Evolutionary conservation across 441 rosid genomes (phyloP).

Genomic region (Pelargonium cotyledonis): DNA sequence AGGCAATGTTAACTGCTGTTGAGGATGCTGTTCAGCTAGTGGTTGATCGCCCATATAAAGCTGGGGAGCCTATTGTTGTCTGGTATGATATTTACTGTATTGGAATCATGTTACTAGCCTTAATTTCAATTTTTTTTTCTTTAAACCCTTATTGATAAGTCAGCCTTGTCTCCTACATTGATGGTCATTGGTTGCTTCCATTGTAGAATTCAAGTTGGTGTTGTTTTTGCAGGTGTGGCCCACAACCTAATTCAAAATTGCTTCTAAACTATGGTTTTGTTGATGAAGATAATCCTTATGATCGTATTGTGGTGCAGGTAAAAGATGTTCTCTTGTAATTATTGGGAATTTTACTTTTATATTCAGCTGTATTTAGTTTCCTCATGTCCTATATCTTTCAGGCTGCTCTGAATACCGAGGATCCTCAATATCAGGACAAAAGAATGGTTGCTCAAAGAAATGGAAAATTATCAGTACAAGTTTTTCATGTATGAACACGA

Average conservation of each 20-base stretch:
- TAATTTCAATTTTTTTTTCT: conserved; percentile 13
- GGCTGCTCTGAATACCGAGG: conserved; percentile 91
- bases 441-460: conserved; percentile 95
- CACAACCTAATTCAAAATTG: conserved; percentile 86
- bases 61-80: conserved; percentile 83
- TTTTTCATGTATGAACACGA: conserved; percentile 50
- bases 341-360: conserved; percentile 12
- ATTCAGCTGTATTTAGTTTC: conserved; percentile 20
- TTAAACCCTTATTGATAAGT: conserved; percentile 16
- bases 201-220: conserved; percentile 12
- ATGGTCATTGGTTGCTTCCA: conserved; percentile 2
- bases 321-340: conserved; percentile 13
- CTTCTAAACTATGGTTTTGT: conserved; percentile 93
- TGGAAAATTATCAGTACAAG: conserved; percentile 69
- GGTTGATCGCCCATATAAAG: conserved; percentile 74
- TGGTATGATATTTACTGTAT: conserved; percentile 40
- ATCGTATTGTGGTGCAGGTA: conserved; percentile 73
- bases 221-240: conserved; percentile 73
- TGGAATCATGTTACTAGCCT: conserved; percentile 10
- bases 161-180: conserved; percentile 19
- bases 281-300: conserved; percentile 84
- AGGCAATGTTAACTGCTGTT: conserved; percentile 81
- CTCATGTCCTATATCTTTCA: conserved; percentile 26
- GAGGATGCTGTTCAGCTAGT: conserved; percentile 76
- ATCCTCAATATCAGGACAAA: conserved; percentile 95